Evolutionary conservation across 140 eudicot genomes (phyloP).

Genomic region (Erigeron philadelphicus): DNA sequence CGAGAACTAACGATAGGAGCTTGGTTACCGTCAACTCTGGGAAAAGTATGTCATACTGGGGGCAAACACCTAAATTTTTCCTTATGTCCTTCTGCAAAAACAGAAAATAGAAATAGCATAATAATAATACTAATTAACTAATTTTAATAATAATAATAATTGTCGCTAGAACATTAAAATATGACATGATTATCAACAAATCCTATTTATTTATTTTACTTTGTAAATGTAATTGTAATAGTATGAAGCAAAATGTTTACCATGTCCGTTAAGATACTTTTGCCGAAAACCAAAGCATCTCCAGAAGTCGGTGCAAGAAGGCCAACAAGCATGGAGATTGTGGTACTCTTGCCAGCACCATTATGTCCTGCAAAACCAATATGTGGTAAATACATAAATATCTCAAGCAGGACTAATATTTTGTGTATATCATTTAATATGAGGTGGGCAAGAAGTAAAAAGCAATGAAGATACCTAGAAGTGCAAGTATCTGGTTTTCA

Average conservation of each 20-base stretch:
- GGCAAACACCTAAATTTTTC: slow-evolving; percentile 90
- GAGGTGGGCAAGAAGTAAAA: slow-evolving; percentile 1
- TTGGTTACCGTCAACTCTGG: slow-evolving; percentile 80
- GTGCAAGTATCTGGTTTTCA: slow-evolving; percentile 96
- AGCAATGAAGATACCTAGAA: slow-evolving; percentile 58
- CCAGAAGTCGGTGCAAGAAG: slow-evolving; percentile 96
- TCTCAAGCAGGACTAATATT: neutral
- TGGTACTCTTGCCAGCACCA: slow-evolving; percentile 99
- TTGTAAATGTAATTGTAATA: neutral
- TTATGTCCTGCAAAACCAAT: slow-evolving; percentile 64
- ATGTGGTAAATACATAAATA: neutral
- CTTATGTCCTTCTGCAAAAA: slow-evolving; percentile 84
- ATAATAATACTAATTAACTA: neutral
- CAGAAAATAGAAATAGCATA: slow-evolving; percentile 25
- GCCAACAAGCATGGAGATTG: slow-evolving; percentile 98
- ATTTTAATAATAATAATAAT: neutral
- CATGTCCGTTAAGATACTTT: slow-evolving; percentile 84
- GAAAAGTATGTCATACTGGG: slow-evolving; percentile 92
- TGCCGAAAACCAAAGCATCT: slow-evolving; percentile 89
- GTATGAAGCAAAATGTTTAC: slow-evolving; percentile 34
- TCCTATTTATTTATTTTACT: neutral
- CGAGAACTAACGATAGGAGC: slow-evolving; percentile 17
- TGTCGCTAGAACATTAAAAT: neutral
- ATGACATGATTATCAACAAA: neutral
- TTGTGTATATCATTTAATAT: slow-evolving; percentile 4